Conservation (phyloP, 768 basidiomycete species). For the Mycena crocata region DNA sequence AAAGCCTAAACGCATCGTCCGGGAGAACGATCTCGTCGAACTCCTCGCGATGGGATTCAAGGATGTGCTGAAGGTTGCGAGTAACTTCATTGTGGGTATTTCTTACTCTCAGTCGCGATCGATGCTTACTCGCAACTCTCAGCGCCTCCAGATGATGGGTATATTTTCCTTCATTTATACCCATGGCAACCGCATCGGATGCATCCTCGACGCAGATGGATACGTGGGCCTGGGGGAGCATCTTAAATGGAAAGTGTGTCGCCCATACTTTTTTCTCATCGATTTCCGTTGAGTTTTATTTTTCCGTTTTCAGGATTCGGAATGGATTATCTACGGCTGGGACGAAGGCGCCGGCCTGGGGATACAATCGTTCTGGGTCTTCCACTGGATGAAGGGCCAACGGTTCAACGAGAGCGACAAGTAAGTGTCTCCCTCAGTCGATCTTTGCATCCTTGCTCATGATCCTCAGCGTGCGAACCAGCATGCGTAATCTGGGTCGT, state of each 20-base stretch:
- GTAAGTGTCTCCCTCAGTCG: no score
- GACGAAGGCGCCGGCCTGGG: background rate
- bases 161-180: no score
- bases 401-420: background rate
- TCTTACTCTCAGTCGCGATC: no score
- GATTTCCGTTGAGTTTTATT: no score
- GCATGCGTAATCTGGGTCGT: background rate
- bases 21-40: background rate
- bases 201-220: no score
- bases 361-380: background rate
- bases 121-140: no score
- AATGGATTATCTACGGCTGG: background rate
- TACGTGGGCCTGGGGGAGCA: no score
- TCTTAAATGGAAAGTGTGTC: no score
- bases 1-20: background rate
- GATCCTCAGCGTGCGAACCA: background rate
- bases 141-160: no score
- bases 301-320: background rate
- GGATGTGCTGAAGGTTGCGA: background rate
- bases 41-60: background rate
- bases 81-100: background rate
- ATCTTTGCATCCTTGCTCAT: no score
- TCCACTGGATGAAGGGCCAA: background rate
- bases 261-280: no score
- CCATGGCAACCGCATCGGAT: no score